A percentile compares a stretch with the other conserved stretches of the same genome.
These are phyloP conservation scores for Kwoniella dejecticola DNA, from an alignment of 768 basidiomycete species.

Conservation along the genomic window DNA sequence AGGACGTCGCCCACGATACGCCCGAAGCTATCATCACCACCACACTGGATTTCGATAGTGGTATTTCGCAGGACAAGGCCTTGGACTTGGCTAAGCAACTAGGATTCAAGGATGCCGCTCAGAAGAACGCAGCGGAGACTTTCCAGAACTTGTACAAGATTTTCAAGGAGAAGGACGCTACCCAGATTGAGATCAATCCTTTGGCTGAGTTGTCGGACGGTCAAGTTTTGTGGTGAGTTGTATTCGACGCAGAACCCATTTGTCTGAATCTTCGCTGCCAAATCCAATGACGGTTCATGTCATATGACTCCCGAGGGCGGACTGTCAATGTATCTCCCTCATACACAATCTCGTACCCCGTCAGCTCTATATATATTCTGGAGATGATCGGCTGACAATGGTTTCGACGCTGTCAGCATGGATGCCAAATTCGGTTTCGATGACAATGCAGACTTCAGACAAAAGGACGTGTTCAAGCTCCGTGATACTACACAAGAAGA, in stretches of 20 bases:
- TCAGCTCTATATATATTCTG: too few species aligned
- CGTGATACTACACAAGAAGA: slow-evolving; percentile 95
- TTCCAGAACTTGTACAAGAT: slow-evolving; percentile 93
- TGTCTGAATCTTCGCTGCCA: too few species aligned
- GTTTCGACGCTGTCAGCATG: too few species aligned
- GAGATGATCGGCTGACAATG: too few species aligned
- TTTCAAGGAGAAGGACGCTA: slow-evolving; percentile 98
- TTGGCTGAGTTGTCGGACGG: slow-evolving; percentile 90
- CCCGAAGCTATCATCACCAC: slow-evolving; percentile 94
- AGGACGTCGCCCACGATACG: slow-evolving; percentile 96
- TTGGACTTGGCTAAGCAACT: slow-evolving; percentile 81
- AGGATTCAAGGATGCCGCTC: slow-evolving; percentile 76
- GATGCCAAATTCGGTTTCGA: slow-evolving; percentile 99
- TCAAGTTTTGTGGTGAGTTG: slow-evolving; percentile 81
- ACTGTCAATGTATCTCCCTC: too few species aligned
- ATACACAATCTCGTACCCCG: too few species aligned
- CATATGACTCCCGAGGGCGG: too few species aligned
- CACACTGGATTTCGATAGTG: slow-evolving; percentile 80
- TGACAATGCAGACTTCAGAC: slow-evolving; percentile 98
- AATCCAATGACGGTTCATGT: too few species aligned
- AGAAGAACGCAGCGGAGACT: slow-evolving; percentile 84
- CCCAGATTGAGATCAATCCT: slow-evolving; percentile 99
- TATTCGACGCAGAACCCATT: too few species aligned
- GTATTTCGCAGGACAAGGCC: slow-evolving; percentile 72
- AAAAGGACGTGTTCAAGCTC: slow-evolving; percentile 81